A percentile compares a stretch with the other conserved stretches of the same genome.
Evolutionary conservation across 2,329 filamentous ascomycete species (phyloP).

Genomic region (Exophiala sp.): DNA sequence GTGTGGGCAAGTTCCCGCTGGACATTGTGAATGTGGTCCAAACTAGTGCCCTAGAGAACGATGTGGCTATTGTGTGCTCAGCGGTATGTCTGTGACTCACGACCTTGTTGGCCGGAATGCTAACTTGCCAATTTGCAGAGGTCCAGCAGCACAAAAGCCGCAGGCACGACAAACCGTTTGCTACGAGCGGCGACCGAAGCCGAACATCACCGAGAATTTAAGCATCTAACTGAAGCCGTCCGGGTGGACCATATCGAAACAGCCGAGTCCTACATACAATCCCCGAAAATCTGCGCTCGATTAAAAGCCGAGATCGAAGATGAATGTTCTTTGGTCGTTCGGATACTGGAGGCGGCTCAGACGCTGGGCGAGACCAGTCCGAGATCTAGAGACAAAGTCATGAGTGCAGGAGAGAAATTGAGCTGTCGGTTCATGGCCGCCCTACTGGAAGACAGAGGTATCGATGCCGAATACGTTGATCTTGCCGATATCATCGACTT

Average conservation of each 20-base stretch:
- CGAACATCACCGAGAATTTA: constrained; percentile 53
- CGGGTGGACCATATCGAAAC: constrained; percentile 74
- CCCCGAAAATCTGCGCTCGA: constrained; percentile 50
- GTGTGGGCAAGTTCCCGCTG: constrained; percentile 85
- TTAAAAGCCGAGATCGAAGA: constrained; percentile 63
- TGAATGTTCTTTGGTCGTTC: constrained; percentile 75
- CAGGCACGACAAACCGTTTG: constrained; percentile 80
- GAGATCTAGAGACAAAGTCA: constrained; percentile 75
- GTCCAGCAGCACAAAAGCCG: constrained; percentile 87
- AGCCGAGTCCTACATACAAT: constrained; percentile 57
- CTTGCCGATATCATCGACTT: constrained; percentile 74
- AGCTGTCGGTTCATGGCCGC: constrained; percentile 88
- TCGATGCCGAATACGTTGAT: constrained; percentile 85
- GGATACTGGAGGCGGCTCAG: constrained; percentile 62
- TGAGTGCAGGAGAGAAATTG: constrained; percentile 92
- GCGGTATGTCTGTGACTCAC: constrained; percentile 43
- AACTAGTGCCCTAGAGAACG: constrained; percentile 59
- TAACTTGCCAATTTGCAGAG: constrained; percentile 38
- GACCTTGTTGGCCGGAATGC: neutral
- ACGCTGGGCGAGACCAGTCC: constrained; percentile 64
- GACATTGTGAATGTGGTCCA: constrained; percentile 68
- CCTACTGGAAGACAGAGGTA: constrained; percentile 70
- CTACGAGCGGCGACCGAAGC: constrained; percentile 47
- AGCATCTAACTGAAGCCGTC: constrained; percentile 71
- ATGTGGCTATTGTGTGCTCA: constrained; percentile 89